A percentile compares a stretch with the other conserved stretches of the same genome.
Conservation (phyloP, 1,284 basidiomycete species). For the Phlebopus sp. region DNA sequence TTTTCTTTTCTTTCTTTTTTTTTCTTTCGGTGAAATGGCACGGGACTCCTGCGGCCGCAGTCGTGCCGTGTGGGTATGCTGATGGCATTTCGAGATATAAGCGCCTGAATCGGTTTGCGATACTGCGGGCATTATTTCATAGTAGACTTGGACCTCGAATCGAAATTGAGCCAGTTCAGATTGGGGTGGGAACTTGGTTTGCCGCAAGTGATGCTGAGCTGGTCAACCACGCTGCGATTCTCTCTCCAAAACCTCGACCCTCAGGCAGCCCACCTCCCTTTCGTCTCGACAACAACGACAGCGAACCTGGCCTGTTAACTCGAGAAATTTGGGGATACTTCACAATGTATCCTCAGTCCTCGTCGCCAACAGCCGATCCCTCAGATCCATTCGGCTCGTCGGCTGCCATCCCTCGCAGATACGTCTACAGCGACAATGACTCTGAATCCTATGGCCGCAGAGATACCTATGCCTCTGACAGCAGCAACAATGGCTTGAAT, state of each 20-base stretch:
- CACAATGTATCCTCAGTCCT: constrained; percentile 30
- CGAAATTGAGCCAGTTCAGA: constrained; percentile 21
- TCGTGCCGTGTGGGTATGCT: not conserved
- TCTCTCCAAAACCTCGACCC: constrained; percentile 9
- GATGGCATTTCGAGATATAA: too few species aligned
- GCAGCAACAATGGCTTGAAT: constrained; percentile 56
- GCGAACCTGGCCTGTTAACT: constrained; percentile 12
- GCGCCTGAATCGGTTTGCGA: not conserved
- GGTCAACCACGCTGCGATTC: constrained; percentile 17
- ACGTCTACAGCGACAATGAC: constrained; percentile 79
- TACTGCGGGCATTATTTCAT: too few species aligned
- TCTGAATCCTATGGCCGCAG: constrained; percentile 59
- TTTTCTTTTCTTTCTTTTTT: too few species aligned
- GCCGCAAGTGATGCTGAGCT: not conserved
- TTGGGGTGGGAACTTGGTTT: constrained; percentile 24
- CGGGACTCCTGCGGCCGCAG: not conserved
- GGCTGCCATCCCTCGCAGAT: constrained; percentile 44
- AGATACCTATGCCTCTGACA: constrained; percentile 69
- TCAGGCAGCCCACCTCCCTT: not conserved
- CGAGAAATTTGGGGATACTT: constrained; percentile 14
- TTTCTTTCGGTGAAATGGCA: not conserved
- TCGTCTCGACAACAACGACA: constrained; percentile 12
- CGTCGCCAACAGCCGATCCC: constrained; percentile 31
- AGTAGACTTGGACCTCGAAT: not conserved
- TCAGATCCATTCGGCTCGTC: constrained; percentile 55